These are phyloP conservation scores for Candida fluviatilis DNA, from an alignment of 805 yeast species.

Conservation along the genomic window DNA sequence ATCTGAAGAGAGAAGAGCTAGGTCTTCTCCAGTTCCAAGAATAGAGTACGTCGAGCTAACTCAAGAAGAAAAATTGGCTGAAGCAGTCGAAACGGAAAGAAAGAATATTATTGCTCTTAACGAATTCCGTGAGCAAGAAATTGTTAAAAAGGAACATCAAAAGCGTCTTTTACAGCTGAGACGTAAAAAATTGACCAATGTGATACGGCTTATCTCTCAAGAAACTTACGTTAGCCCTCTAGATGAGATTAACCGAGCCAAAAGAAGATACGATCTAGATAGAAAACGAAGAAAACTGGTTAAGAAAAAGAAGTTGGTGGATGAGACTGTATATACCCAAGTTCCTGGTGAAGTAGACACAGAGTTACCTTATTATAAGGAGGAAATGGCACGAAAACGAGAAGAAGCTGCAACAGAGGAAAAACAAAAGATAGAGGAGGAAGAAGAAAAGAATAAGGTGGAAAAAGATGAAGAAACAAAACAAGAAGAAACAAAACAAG, in stretches of 20 bases:
- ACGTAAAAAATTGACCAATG: slow-evolving; percentile 56
- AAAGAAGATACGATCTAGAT: slow-evolving; percentile 32
- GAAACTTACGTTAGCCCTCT: slow-evolving; percentile 55
- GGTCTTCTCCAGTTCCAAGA: slow-evolving; percentile 42
- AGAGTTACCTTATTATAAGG: slow-evolving; percentile 2
- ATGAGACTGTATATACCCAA: neutral
- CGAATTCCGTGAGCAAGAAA: slow-evolving; percentile 79
- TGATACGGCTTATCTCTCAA: slow-evolving; percentile 48
- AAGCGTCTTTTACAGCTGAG: slow-evolving; percentile 66
- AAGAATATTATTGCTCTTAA: slow-evolving; percentile 70
- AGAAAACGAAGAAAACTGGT: slow-evolving; percentile 39
- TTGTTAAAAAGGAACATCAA: slow-evolving; percentile 72
- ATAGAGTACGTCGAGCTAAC: slow-evolving; percentile 51
- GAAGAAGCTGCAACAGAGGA: slow-evolving; percentile 11
- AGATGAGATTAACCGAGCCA: slow-evolving; percentile 54
- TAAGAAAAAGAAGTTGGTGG: slow-evolving; percentile 34
- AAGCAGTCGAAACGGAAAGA: slow-evolving; percentile 83
- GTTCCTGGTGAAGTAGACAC: slow-evolving; percentile 1
- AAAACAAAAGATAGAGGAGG: slow-evolving; percentile 7
- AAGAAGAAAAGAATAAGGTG: slow-evolving; percentile 1
- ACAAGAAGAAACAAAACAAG: neutral
- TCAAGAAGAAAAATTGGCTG: slow-evolving; percentile 69
- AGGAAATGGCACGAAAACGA: slow-evolving; percentile 3
- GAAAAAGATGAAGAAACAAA: slow-evolving; percentile 1
- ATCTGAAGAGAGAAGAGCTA: slow-evolving; percentile 58